phyloP scores from a whole-genome alignment of 2,329 filamentous ascomycete genomes.

The Ophiocordyceps camponoti-leonardi region DNA sequence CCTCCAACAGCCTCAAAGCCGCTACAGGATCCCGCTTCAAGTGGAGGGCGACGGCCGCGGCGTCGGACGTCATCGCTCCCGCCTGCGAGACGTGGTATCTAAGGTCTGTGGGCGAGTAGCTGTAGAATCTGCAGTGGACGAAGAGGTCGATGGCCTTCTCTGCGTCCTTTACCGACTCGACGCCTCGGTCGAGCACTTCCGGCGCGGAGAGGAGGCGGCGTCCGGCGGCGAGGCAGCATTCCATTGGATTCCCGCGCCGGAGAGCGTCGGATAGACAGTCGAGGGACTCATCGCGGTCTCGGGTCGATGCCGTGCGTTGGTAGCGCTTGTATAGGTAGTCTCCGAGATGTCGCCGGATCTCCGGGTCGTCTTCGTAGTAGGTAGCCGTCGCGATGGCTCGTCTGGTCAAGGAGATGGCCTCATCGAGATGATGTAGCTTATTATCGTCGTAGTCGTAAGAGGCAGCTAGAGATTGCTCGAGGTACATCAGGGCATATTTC shows the following conservation, averaged over 20 bases:
- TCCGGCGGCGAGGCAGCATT: background rate
- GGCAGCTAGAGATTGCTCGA: no score
- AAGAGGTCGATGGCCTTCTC: background rate
- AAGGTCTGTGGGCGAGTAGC: background rate
- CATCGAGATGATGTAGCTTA: no score
- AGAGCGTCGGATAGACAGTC: no score
- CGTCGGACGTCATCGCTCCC: background rate
- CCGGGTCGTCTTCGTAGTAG: no score
- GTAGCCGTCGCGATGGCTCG: no score
- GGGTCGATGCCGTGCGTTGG: no score
- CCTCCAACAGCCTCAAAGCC: conserved; percentile 9
- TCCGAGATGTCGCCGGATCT: no score
- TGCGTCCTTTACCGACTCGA: background rate
- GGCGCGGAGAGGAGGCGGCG: background rate
- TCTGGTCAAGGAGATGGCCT: no score
- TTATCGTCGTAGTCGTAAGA: no score
- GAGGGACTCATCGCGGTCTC: no score
- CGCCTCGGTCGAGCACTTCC: background rate
- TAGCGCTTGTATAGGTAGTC: no score
- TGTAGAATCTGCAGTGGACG: background rate
- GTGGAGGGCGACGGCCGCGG: background rate
- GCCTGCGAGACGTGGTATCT: background rate
- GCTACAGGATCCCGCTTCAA: background rate
- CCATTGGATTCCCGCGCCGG: background rate
- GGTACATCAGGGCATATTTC: no score